Evolutionary conservation across 1,284 basidiomycete genomes (phyloP).

Genomic region (Pseudozyma hubeiensis): DNA sequence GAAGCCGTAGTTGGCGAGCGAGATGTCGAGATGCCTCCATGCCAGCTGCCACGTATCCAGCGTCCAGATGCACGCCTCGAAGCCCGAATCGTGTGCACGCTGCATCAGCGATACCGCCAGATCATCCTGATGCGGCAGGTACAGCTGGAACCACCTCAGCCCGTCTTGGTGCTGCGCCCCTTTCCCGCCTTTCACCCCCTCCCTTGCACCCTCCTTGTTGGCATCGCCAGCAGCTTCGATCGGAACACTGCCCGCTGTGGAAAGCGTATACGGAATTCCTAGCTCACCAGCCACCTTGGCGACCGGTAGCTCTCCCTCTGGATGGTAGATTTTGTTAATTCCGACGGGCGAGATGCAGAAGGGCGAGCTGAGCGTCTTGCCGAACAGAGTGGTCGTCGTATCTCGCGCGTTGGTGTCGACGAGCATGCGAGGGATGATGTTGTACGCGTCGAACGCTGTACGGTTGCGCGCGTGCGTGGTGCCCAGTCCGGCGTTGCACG

Average conservation of each 20-base stretch:
- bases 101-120: constrained; percentile 71
- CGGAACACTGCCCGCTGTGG: constrained; percentile 77
- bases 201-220: constrained; percentile 71
- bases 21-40: constrained; percentile 74
- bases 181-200: constrained; percentile 9
- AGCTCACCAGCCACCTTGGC: constrained; percentile 77
- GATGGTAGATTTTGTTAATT: constrained; percentile 78
- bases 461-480: constrained; percentile 75
- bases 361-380: constrained; percentile 76
- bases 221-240: constrained; percentile 80
- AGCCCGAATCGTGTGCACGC: constrained; percentile 73
- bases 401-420: constrained; percentile 76
- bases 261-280: constrained; percentile 78
- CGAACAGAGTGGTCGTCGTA: constrained; percentile 76
- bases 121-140: constrained; percentile 74
- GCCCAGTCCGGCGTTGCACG: constrained; percentile 73
- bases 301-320: constrained; percentile 77
- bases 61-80: constrained; percentile 72
- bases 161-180: constrained; percentile 70
- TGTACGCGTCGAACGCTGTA: constrained; percentile 61
- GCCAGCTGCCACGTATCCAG: constrained; percentile 76
- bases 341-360: constrained; percentile 80
- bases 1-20: constrained; percentile 71
- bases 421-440: constrained; percentile 79
- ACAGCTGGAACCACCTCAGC: constrained; percentile 82